phyloP scores from a whole-genome alignment of 257 asterid genomes.

The Gardenia jasminoides region DNA sequence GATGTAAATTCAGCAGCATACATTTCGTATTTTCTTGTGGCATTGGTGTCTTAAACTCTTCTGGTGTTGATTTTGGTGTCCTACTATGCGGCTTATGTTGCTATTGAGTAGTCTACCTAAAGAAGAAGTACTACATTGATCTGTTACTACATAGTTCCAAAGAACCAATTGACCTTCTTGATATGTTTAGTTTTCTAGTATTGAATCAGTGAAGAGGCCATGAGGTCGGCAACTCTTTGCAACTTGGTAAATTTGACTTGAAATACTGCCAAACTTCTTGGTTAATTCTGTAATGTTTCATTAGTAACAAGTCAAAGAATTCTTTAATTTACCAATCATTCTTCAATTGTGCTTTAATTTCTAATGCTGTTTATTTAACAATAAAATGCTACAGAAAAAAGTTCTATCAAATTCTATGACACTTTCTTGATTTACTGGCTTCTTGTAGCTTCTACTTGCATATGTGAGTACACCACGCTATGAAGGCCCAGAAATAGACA shows the following conservation, averaged over 20 bases:
- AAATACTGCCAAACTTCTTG: not conserved
- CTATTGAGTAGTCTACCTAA: not conserved
- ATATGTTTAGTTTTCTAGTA: not conserved
- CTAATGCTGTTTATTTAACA: not conserved
- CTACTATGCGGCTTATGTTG: not conserved
- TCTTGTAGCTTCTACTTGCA: conserved; percentile 68
- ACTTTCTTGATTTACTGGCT: conserved; percentile 5
- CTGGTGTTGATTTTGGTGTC: not conserved
- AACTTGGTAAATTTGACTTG: not conserved
- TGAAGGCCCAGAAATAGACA: conserved; percentile 93
- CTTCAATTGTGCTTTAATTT: not conserved
- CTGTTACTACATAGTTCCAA: not conserved
- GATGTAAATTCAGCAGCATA: not conserved
- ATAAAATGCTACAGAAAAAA: not conserved
- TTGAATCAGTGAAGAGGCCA: not conserved
- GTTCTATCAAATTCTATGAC: not conserved
- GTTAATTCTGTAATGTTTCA: not conserved
- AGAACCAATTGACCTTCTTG: not conserved
- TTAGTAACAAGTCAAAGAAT: not conserved
- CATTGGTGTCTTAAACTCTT: not conserved
- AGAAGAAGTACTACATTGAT: not conserved
- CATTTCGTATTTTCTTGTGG: not conserved
- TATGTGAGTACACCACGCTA: conserved; percentile 49
- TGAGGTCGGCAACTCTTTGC: not conserved
- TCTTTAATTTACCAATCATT: not conserved